phyloP scores from a whole-genome alignment of 2,329 filamentous ascomycete species.

The Elsinoe ampelina region DNA sequence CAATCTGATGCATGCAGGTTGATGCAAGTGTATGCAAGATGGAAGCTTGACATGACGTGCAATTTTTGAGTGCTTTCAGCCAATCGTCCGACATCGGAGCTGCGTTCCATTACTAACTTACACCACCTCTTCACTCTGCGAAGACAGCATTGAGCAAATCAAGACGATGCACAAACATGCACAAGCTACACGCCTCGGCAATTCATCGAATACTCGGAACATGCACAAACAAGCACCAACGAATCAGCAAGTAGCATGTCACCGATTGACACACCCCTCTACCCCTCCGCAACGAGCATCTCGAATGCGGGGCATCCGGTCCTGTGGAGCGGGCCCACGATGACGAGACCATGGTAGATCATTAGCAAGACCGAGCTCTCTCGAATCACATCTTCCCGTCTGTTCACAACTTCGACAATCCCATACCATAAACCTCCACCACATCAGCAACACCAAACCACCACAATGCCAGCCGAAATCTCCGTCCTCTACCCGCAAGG shows the following conservation, averaged over 20 bases:
- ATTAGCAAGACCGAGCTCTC: no score
- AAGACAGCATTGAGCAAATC: neutral
- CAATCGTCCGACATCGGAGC: no score
- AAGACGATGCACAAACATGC: neutral
- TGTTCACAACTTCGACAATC: no score
- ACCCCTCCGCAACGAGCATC: neutral
- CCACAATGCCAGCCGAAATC: conserved; percentile 16
- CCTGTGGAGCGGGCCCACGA: neutral
- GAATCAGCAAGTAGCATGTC: neutral
- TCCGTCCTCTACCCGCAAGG: conserved; percentile 29
- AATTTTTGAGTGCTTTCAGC: neutral
- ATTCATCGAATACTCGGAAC: neutral
- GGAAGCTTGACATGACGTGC: neutral
- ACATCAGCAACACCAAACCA: neutral
- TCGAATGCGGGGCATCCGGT: neutral
- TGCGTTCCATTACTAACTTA: neutral
- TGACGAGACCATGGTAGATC: neutral
- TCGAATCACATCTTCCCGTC: no score
- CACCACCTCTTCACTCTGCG: no score
- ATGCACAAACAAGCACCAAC: neutral
- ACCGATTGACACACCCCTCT: neutral
- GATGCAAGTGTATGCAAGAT: neutral
- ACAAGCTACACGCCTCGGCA: neutral
- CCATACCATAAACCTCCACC: neutral
- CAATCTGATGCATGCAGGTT: neutral